Evolutionary conservation across 805 yeast species (phyloP).

Genomic region (Lachancea lanzarotensis): DNA sequence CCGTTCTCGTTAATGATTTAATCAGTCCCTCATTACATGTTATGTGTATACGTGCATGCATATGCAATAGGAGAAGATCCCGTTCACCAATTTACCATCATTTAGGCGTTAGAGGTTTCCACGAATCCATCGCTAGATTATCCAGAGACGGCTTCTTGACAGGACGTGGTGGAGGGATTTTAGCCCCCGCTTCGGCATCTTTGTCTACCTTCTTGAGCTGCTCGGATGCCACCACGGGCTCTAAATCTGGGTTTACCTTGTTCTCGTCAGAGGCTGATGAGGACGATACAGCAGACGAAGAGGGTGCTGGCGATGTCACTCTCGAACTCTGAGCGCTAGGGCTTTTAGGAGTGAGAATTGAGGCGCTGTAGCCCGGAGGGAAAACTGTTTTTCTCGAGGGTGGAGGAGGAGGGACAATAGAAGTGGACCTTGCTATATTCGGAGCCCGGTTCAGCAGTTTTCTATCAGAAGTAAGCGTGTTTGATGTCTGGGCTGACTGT

Average conservation of each 20-base stretch:
- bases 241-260: not conserved
- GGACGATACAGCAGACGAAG: not conserved
- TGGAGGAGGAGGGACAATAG: conserved; percentile 28
- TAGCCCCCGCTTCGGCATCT: conserved; percentile 2
- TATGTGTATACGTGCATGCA: not conserved
- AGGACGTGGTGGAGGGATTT: conserved; percentile 26
- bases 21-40: not conserved
- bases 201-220: not conserved
- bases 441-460: not conserved
- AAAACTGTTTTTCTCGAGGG: conserved; percentile 28
- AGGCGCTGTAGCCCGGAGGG: conserved; percentile 36
- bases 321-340: conserved; percentile 16
- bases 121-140: conserved; percentile 36
- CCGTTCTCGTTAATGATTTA: not conserved
- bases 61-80: not conserved
- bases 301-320: conserved; percentile 13
- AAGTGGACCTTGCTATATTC: not conserved
- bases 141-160: conserved; percentile 24
- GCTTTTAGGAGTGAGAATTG: conserved; percentile 32
- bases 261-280: not conserved
- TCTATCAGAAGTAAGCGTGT: not conserved
- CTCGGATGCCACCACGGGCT: not conserved
- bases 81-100: conserved; percentile 17
- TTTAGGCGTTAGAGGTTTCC: conserved; percentile 49
- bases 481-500: not conserved